Percentiles rank a stretch among this genome's conserved stretches.
Conservation (phyloP, 2,329 filamentous ascomycete species). For the Cladosporium oxysporum region DNA sequence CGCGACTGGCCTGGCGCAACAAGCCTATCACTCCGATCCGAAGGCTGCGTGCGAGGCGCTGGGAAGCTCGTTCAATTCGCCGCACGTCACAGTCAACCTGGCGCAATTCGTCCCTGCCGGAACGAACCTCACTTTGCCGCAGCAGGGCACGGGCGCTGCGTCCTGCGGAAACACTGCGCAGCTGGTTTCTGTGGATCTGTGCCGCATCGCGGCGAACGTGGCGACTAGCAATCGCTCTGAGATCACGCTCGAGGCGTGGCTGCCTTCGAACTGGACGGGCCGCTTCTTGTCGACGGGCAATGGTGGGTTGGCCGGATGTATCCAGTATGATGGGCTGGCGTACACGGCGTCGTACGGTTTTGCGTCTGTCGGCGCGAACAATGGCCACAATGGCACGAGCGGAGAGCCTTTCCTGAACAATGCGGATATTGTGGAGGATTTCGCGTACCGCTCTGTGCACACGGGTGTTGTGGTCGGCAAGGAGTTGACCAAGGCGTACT, state of each 20-base stretch:
- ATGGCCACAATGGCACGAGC: conserved; percentile 46
- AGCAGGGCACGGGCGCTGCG: conserved; percentile 38
- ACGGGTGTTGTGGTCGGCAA: conserved; percentile 36
- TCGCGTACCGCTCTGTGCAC: conserved; percentile 42
- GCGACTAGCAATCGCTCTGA: conserved; percentile 43
- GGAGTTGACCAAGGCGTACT: conserved; percentile 38
- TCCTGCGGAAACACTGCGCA: conserved; percentile 41
- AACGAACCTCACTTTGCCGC: conserved; percentile 31
- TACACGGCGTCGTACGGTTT: conserved; percentile 44
- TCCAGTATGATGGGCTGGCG: conserved; percentile 40
- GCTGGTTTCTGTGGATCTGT: conserved; percentile 41
- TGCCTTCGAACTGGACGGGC: conserved; percentile 45
- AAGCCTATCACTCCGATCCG: conserved; percentile 21
- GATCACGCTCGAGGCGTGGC: conserved; percentile 49
- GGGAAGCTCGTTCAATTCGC: conserved; percentile 25
- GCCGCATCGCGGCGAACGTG: conserved; percentile 44
- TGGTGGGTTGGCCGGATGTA: conserved; percentile 45
- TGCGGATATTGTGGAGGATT: conserved; percentile 50
- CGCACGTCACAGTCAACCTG: conserved; percentile 33
- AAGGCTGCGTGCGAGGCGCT: conserved; percentile 27
- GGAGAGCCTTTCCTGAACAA: conserved; percentile 51
- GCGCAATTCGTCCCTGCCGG: conserved; percentile 30
- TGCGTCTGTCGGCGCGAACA: conserved; percentile 44
- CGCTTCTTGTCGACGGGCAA: conserved; percentile 45
- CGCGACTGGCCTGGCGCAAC: conserved; percentile 8